Evolutionary conservation across 108 stramenopile species (phyloP).

Genomic region (Fragilaria crotonensis): DNA sequence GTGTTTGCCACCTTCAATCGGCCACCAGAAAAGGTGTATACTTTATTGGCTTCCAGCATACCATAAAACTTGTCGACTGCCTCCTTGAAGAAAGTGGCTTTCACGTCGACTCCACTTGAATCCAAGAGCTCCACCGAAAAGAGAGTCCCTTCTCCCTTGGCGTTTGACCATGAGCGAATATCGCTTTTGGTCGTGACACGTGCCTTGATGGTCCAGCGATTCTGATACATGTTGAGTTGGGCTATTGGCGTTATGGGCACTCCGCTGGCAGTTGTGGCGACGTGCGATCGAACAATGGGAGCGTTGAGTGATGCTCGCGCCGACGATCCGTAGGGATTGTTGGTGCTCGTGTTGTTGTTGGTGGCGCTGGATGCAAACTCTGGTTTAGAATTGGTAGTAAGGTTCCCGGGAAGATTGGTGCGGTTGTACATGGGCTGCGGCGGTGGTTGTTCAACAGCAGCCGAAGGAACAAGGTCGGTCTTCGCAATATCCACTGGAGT

Average conservation of each 20-base stretch:
- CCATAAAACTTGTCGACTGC: constrained; percentile 86
- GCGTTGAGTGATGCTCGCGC: no score
- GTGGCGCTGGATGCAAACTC: constrained; percentile 1
- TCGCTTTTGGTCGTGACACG: constrained; percentile 85
- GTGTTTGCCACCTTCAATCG: constrained; percentile 91
- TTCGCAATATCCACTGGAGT: constrained; percentile 48
- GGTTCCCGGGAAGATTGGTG: constrained; percentile 18
- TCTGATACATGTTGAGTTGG: constrained; percentile 92
- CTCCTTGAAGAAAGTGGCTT: constrained; percentile 95
- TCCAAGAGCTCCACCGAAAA: constrained; percentile 89
- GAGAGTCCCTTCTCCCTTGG: constrained; percentile 87
- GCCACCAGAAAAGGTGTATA: constrained; percentile 91
- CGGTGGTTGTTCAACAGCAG: background rate
- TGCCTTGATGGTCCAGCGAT: constrained; percentile 86
- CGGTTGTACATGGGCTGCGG: constrained; percentile 47
- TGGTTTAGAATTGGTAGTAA: background rate
- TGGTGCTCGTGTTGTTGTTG: constrained; percentile 7
- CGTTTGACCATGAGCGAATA: constrained; percentile 87
- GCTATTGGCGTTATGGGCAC: constrained; percentile 75
- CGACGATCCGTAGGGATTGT: constrained; percentile 46
- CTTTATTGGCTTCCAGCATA: constrained; percentile 75
- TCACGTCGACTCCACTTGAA: constrained; percentile 78
- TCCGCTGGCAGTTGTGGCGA: constrained; percentile 20
- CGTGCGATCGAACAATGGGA: constrained; percentile 65
- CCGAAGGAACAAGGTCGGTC: constrained; percentile 15